These are phyloP conservation scores for Mycena capillaripes DNA, from an alignment of 768 basidiomycete species.

Conservation along the genomic window DNA sequence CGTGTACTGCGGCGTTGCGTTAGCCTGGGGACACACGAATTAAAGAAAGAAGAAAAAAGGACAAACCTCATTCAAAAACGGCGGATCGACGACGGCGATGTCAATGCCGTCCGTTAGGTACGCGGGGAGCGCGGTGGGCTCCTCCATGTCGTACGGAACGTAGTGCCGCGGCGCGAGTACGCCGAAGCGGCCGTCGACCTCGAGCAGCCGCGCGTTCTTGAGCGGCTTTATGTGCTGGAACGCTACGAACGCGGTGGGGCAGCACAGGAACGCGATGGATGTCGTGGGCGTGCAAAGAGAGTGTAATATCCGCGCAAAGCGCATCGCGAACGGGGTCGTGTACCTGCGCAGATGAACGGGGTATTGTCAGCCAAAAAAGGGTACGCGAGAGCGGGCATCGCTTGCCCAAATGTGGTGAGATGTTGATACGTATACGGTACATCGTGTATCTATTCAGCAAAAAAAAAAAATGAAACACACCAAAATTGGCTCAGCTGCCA, in stretches of 20 bases:
- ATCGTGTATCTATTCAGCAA: conserved; percentile 1
- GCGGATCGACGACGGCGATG: conserved; percentile 59
- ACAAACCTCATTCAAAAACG: conserved; percentile 61
- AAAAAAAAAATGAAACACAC: conserved; percentile 47
- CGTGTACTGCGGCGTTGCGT: conserved; percentile 48
- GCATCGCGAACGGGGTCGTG: conserved; percentile 55
- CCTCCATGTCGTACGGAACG: conserved; percentile 60
- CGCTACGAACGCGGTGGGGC: conserved; percentile 63
- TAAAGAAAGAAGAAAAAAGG: not conserved
- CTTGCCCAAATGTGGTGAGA: conserved; percentile 5
- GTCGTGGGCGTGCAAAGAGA: conserved; percentile 48
- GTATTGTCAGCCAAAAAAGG: conserved; percentile 15
- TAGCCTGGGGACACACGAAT: no score
- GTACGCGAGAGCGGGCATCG: not conserved
- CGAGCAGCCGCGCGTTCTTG: conserved; percentile 52
- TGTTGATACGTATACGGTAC: not conserved
- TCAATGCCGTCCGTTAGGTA: conserved; percentile 50
- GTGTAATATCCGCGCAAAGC: conserved; percentile 50
- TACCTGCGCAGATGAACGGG: conserved; percentile 51
- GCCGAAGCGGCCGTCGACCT: conserved; percentile 58
- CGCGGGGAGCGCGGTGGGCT: conserved; percentile 56
- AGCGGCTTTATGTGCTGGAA: conserved; percentile 57
- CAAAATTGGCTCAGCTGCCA: conserved; percentile 68
- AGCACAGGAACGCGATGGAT: conserved; percentile 59
- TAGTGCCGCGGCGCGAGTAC: conserved; percentile 56